Percentiles rank a stretch among this genome's conserved stretches.
Evolutionary conservation across 208 protist genomes (phyloP).

Genomic region (Porcisia deanei): DNA sequence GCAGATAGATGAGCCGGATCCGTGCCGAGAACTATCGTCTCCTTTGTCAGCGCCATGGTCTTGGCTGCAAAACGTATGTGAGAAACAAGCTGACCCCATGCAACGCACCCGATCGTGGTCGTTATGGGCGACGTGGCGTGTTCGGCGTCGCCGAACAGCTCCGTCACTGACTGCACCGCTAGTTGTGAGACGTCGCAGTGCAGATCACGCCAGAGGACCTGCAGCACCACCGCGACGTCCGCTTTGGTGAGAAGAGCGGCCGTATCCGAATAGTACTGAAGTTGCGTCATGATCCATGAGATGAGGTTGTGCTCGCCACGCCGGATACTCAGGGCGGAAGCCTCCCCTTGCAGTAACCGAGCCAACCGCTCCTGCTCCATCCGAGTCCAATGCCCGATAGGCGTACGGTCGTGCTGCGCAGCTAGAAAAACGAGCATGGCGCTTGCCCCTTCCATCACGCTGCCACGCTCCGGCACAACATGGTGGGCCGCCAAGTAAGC

Average conservation of each 20-base stretch:
- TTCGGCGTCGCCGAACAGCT: constrained; percentile 13
- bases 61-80: constrained; percentile 32
- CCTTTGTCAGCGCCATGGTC: neutral
- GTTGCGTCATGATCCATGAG: constrained; percentile 29
- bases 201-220: constrained; percentile 15
- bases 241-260: neutral
- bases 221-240: constrained; percentile 12
- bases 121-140: too few species aligned
- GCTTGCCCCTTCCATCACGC: constrained; percentile 29
- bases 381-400: constrained; percentile 18
- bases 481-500: constrained; percentile 18
- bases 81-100: constrained; percentile 35
- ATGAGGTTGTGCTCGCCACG: constrained; percentile 32
- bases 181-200: constrained; percentile 10
- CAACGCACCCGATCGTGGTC: constrained; percentile 25
- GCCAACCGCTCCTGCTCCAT: constrained; percentile 8
- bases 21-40: neutral
- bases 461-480: constrained; percentile 32
- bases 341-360: constrained; percentile 11
- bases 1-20: neutral
- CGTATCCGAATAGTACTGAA: constrained; percentile 20
- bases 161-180: constrained; percentile 9
- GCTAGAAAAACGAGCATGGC: constrained; percentile 26
- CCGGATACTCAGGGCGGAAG: constrained; percentile 12
- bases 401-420: constrained; percentile 2